Evolutionary conservation across 2,329 filamentous ascomycete genomes (phyloP), one percentile per base, ranked within the genome.

Genomic region (Pseudogymnoascus sp.): DNA sequence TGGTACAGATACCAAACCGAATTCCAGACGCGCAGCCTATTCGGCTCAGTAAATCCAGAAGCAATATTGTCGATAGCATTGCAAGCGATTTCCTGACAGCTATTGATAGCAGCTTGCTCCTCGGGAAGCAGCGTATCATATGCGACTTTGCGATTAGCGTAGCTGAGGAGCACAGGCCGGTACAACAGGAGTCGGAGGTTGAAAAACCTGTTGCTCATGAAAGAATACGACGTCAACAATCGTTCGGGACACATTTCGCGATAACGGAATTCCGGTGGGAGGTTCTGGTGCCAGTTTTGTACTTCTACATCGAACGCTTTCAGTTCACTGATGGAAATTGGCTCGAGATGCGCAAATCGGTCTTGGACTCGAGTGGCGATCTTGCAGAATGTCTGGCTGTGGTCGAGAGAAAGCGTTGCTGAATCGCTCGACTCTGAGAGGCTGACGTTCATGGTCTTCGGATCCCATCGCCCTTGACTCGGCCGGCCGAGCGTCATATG

Each of bases 151-250:
- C 49, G 49, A 33, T 55, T 55, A 4, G 49, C 49, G 49, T 55
- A 55, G 49, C 49, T 55, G 9, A 55, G 49, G n/a, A 55, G 49
- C 9, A 55, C 49, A 12, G 49, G 49, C 25, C 49, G 4, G 9
- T 55, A 33, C 1, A 55, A 33, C 3, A 55, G 28, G 0, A 55
- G 49, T 12, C 49, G 49, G 8, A 55, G n/a, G 28, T 55, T 55
- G 25, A 55, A 55, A 33, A 55, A 55, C 49, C 49, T 55, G 33
- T 55, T 55, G 49, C 49, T 55, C 49, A 55, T 55, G 5, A 33
- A 55, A 18, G 49, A 55, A 14, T 33, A 33, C 11, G 49, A 55
- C n/a, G 49, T 55, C 11, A 55, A 33, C 11, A 55, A 12, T 2
- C 28, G 49, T 4, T 55, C 49, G 4, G 49, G 49, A 7, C 49